Percentiles rank a stretch among this genome's conserved stretches.
These are phyloP conservation scores for Fraxinus paxiana DNA, from an alignment of 305 asterid species.

Conservation along the genomic window DNA sequence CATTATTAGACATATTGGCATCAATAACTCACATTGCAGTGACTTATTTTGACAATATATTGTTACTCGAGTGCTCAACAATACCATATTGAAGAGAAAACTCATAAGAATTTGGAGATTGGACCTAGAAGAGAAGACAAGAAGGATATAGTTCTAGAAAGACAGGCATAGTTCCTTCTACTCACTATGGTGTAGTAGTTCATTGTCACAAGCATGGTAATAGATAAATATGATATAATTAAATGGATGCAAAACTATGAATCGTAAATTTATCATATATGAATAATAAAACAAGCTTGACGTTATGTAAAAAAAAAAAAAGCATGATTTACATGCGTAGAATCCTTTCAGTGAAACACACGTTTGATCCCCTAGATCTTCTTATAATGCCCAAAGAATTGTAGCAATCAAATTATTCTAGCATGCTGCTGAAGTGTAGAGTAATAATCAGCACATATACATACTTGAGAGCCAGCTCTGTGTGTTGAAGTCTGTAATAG, in stretches of 20 bases:
- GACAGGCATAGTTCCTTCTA: slow-evolving; percentile 10
- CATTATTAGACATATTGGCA: not conserved
- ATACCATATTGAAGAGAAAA: not conserved
- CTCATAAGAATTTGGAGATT: slow-evolving; percentile 8
- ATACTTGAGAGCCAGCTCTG: slow-evolving; percentile 97
- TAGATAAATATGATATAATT: not conserved
- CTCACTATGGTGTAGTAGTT: slow-evolving; percentile 2
- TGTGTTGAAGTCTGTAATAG: slow-evolving; percentile 96
- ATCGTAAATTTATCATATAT: not conserved
- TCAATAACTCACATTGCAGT: not conserved
- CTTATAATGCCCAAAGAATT: not conserved
- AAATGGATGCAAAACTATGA: not conserved
- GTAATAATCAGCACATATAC: slow-evolving; percentile 24
- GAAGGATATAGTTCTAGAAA: not conserved
- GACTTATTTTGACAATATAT: not conserved
- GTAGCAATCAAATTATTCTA: slow-evolving; percentile 8
- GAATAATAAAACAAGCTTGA: not conserved
- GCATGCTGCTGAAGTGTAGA: slow-evolving; percentile 17
- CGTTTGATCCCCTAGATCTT: not conserved
- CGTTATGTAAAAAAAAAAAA: not conserved
- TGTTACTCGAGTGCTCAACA: not conserved
- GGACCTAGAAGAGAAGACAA: slow-evolving; percentile 13
- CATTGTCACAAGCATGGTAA: not conserved
- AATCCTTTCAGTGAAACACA: slow-evolving; percentile 14
- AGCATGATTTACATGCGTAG: not conserved